Conservation (phyloP, 164 flowering plant species). For the Warburgia ugandensis region DNA sequence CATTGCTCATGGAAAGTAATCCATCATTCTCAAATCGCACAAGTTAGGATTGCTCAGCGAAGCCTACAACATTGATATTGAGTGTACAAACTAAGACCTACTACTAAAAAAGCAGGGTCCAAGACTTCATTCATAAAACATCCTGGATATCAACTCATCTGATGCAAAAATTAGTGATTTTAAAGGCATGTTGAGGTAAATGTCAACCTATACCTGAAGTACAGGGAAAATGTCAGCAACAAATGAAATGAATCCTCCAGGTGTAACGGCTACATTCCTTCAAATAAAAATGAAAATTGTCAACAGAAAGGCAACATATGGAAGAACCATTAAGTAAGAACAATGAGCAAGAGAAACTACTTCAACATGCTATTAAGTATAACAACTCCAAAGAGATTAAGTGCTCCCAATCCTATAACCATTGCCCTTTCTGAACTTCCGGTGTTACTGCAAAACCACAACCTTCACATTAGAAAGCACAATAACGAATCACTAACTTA, state of each 20-base stretch:
- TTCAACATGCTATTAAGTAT: slow-evolving; percentile 75
- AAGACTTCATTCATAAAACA: no score
- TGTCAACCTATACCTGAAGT: slow-evolving; percentile 67
- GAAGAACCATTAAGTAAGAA: neutral
- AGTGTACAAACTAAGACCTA: no score
- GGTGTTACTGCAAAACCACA: slow-evolving; percentile 56
- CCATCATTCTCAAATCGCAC: no score
- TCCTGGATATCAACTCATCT: no score
- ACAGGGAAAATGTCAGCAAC: slow-evolving; percentile 75
- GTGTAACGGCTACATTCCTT: slow-evolving; percentile 49
- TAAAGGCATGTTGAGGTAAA: neutral
- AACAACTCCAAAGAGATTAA: slow-evolving; percentile 86
- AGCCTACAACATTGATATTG: no score
- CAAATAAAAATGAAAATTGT: slow-evolving; percentile 17
- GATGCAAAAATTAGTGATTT: neutral
- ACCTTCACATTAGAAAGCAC: slow-evolving; percentile 4
- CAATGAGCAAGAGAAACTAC: slow-evolving; percentile 34
- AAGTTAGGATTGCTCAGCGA: no score
- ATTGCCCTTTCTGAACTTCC: slow-evolving; percentile 65
- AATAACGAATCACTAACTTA: neutral
- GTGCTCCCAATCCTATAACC: slow-evolving; percentile 86
- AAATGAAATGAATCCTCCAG: slow-evolving; percentile 70
- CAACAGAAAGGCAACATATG: slow-evolving; percentile 13
- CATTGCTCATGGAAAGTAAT: no score
- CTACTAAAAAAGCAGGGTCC: no score